Base-by-base conservation (phyloP, 2,329 filamentous ascomycete genomes). In the Phaeosphaeriaceae sp. region DNA sequence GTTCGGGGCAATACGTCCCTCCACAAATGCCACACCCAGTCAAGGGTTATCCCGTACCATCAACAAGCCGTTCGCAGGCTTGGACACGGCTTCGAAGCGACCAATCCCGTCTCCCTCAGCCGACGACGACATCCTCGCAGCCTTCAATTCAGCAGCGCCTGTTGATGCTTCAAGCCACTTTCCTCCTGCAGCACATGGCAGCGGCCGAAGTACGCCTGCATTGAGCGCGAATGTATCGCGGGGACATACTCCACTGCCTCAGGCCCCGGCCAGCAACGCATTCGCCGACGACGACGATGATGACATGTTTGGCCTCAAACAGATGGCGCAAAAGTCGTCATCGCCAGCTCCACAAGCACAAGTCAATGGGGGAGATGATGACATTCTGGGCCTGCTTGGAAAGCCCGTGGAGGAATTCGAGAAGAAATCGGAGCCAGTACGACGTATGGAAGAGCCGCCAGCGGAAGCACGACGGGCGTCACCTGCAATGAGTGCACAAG, bases 271-370 rank as follows among this genome's bases (percentile, higher is more conserved):
- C 1, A 42, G 47, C 23, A 68, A 70, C 44, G 53, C 63, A 0
- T 79, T 88, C 13, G 83, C 86, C 28, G 90, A 94, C 48, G 90
- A 94, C 48, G 86, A 89, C 67, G 93, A 97, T 72, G 93, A 97
- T 17, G 35, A 40, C 72, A 92, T 93, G 1, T 97, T 98, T 75
- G 94, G 92, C 0, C 81, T 97, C 35, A 89, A 84, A 59, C 82
- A 90, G 64, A 75, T 93, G 70, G 86, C 86, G 63, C 79, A 72
- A 78, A 80, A 66, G 54, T 55, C 68, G 5, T 58, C 69, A 10
- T 59, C 71, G 15, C 54, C 65, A 21, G 61, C 69, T 24, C 70
- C 69, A 42, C 64, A 69, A 28, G 48, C 65, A 24, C 61, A 69
- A 23, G 26, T 60, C 6, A 49, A 64, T 10, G 59, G 65, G 21